A percentile compares a stretch with the other conserved stretches of the same genome.
Conservation (phyloP, 805 yeast species). For the Saturnispora bothae region DNA sequence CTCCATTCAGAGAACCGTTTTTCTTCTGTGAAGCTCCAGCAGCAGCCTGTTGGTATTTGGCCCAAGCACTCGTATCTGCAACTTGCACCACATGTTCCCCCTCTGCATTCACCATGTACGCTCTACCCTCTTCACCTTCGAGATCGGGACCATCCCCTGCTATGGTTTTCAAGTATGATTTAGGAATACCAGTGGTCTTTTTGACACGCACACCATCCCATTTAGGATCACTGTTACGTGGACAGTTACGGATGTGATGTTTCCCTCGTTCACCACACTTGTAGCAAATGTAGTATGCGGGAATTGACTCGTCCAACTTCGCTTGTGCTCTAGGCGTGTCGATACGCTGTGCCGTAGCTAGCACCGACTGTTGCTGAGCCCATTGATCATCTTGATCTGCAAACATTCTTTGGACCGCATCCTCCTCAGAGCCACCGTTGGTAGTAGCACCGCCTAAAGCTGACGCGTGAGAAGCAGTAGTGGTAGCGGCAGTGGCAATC, state of each 20-base stretch:
- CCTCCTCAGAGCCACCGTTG: constrained; percentile 52
- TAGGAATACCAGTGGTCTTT: constrained; percentile 96
- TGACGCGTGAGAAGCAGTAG: constrained; percentile 13
- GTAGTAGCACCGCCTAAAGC: constrained; percentile 14
- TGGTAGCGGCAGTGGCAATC: constrained; percentile 31
- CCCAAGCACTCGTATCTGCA: constrained; percentile 91
- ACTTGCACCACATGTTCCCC: constrained; percentile 95
- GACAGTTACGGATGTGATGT: constrained; percentile 95
- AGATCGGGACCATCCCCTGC: constrained; percentile 52
- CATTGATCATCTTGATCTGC: constrained; percentile 89
- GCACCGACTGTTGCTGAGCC: constrained; percentile 86
- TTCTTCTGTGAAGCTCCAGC: constrained; percentile 8
- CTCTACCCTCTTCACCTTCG: constrained; percentile 32
- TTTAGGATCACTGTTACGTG: constrained; percentile 83
- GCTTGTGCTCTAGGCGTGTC: constrained; percentile 22
- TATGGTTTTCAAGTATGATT: constrained; percentile 77
- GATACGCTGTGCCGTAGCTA: constrained; percentile 78
- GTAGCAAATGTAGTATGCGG: constrained; percentile 93
- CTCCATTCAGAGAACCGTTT: constrained; percentile 10
- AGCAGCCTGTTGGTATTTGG: constrained; percentile 44
- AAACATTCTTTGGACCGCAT: constrained; percentile 81
- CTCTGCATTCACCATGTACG: constrained; percentile 78
- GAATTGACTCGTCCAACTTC: constrained; percentile 65
- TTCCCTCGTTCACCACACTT: constrained; percentile 88
- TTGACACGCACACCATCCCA: constrained; percentile 88